Percentiles rank a stretch among this genome's conserved stretches.
Evolutionary conservation across 2,329 filamentous ascomycete genomes (phyloP).

Genomic region (Fusarium concolor): DNA sequence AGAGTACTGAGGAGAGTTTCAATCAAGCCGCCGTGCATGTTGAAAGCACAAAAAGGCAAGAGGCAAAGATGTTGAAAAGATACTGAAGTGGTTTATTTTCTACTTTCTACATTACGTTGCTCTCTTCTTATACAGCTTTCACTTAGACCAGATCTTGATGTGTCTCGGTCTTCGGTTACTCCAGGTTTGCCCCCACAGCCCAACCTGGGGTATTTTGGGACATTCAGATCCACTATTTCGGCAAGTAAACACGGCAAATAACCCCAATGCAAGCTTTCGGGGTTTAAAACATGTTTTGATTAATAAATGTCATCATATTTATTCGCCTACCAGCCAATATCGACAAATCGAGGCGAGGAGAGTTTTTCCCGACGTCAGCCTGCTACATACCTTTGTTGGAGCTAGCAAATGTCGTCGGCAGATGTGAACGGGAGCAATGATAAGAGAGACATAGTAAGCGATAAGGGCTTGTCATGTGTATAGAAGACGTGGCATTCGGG

Average conservation of each 20-base stretch:
- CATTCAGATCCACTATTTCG: conserved; percentile 25
- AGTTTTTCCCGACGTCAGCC: conserved; percentile 21
- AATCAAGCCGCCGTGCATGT: conserved; percentile 41
- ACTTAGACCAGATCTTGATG: conserved; percentile 24
- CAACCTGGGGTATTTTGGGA: conserved; percentile 34
- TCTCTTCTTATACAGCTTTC: conserved; percentile 31
- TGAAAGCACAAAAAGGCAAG: conserved; percentile 22
- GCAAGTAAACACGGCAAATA: conserved; percentile 34
- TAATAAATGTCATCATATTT: neutral
- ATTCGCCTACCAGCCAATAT: fast-evolving
- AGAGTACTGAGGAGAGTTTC: conserved; percentile 32
- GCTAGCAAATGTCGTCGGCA: conserved; percentile 31
- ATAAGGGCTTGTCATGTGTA: conserved; percentile 1
- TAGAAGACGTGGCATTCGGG: neutral
- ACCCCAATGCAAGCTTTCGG: conserved; percentile 2
- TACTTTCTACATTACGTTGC: neutral
- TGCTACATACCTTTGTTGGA: conserved; percentile 25
- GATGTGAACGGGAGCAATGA: conserved; percentile 35
- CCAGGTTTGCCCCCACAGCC: conserved; percentile 23
- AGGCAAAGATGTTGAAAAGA: conserved; percentile 3
- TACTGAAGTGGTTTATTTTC: neutral
- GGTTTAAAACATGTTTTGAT: fast-evolving
- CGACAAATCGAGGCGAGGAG: conserved; percentile 13
- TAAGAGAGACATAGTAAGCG: conserved; percentile 2
- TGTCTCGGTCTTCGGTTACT: conserved; percentile 27